phyloP scores from a whole-genome alignment of 768 basidiomycete species.

The Macrolepiota dolichaula region DNA sequence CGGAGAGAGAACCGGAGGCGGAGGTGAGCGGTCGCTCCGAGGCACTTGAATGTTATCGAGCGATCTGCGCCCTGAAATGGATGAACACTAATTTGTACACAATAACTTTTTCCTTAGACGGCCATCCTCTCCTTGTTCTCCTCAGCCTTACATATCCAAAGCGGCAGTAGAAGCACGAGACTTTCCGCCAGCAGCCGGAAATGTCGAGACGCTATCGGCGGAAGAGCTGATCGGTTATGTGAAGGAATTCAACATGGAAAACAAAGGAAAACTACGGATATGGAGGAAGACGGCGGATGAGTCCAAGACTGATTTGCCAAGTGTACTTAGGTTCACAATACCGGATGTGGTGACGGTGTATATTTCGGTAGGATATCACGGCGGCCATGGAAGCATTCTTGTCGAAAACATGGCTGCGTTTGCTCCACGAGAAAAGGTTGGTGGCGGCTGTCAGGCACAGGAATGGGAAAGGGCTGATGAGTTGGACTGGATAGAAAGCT shows the following conservation, averaged over 20 bases:
- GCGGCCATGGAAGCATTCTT: conserved; percentile 31
- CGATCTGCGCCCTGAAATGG: conserved; percentile 5
- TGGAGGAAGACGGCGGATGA: conserved; percentile 38
- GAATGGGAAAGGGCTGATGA: conserved; percentile 1
- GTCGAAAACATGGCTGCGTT: conserved; percentile 69
- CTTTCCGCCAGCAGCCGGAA: conserved; percentile 32
- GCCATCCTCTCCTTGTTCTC: conserved; percentile 55
- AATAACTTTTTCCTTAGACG: conserved; percentile 28
- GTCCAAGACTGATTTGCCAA: conserved; percentile 23
- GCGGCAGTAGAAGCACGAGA: conserved; percentile 30
- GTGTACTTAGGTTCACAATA: conserved; percentile 56
- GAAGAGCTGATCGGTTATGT: conserved; percentile 53
- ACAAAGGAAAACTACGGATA: conserved; percentile 48
- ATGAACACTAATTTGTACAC: neutral
- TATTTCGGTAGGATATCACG: conserved; percentile 43
- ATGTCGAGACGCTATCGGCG: conserved; percentile 34
- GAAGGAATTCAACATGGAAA: conserved; percentile 49
- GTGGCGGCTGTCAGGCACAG: conserved; percentile 13
- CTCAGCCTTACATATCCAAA: conserved; percentile 50
- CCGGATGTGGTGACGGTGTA: conserved; percentile 67
- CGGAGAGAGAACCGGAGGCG: conserved; percentile 53
- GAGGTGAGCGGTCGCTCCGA: conserved; percentile 39
- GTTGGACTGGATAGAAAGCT: conserved; percentile 41
- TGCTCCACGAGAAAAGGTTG: conserved; percentile 70
- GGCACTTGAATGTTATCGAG: neutral